Evolutionary conservation across 768 basidiomycete genomes (phyloP).

Genomic region (Phylloporus arenicola): DNA sequence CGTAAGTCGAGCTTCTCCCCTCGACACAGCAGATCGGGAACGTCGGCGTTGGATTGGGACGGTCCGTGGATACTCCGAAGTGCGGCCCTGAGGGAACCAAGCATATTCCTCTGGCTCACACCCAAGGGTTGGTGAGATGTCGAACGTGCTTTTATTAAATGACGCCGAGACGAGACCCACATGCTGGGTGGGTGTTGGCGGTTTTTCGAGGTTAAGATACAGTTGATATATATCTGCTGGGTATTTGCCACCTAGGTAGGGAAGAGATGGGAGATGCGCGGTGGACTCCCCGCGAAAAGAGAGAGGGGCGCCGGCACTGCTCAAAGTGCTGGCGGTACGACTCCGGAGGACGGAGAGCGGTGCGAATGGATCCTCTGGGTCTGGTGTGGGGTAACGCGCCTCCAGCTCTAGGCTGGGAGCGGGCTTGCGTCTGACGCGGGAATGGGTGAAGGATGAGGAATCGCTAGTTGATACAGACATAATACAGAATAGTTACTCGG

Average conservation of each 20-base stretch:
- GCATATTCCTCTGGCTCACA: slow-evolving; percentile 11
- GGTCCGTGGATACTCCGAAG: slow-evolving; percentile 8
- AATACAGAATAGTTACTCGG: slow-evolving; percentile 21
- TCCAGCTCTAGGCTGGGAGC: slow-evolving; percentile 48
- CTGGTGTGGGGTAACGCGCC: slow-evolving; percentile 58
- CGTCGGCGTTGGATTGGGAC: slow-evolving; percentile 29
- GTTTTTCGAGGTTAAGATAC: slow-evolving; percentile 14
- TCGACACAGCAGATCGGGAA: slow-evolving; percentile 31
- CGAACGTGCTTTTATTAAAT: slow-evolving; percentile 19
- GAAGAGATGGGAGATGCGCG: slow-evolving; percentile 27
- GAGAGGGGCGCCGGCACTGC: slow-evolving; percentile 23
- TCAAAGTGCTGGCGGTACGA: slow-evolving; percentile 44
- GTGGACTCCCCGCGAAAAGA: slow-evolving; percentile 29
- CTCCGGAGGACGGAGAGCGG: slow-evolving; percentile 61
- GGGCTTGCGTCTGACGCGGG: slow-evolving; percentile 46
- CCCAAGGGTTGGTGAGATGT: slow-evolving; percentile 13
- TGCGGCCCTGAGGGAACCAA: slow-evolving; percentile 7
- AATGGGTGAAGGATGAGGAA: slow-evolving; percentile 16
- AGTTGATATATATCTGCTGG: slow-evolving; percentile 31
- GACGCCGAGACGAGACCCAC: slow-evolving; percentile 15
- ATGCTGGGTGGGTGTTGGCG: slow-evolving; percentile 7
- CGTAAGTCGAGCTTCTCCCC: slow-evolving; percentile 26
- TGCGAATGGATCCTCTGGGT: slow-evolving; percentile 66
- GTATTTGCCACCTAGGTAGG: slow-evolving; percentile 30
- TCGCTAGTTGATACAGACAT: slow-evolving; percentile 29